A percentile compares a stretch with the other conserved stretches of the same genome.
phyloP scores from a whole-genome alignment of 1,139 yeast species.

The Trichomonascaceae sp. region DNA sequence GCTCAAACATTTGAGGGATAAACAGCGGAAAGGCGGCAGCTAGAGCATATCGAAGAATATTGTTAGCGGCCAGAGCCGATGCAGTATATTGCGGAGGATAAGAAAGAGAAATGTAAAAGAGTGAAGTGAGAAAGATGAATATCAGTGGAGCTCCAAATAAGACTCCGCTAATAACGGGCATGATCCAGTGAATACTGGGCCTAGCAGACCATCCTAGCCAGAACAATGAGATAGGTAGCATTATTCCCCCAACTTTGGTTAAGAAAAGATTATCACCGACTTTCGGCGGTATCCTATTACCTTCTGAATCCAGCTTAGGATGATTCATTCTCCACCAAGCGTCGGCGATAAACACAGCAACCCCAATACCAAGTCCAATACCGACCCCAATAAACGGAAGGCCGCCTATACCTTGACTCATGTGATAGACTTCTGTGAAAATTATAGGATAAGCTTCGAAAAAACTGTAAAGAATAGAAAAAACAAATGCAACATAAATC shows the following conservation, averaged over 20 bases:
- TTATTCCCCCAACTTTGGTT: constrained; percentile 31
- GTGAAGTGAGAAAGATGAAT: constrained; percentile 44
- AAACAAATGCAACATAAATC: constrained; percentile 47
- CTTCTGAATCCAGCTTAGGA: constrained; percentile 50
- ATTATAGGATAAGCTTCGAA: constrained; percentile 58
- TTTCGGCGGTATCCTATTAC: constrained; percentile 57
- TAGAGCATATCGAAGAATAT: constrained; percentile 43
- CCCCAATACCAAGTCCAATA: constrained; percentile 37
- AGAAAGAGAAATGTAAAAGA: constrained; percentile 61
- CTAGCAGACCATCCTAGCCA: constrained; percentile 51
- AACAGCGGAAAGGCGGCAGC: constrained; percentile 60
- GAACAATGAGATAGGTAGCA: constrained; percentile 45
- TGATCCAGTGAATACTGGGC: constrained; percentile 52
- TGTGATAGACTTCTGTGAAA: constrained; percentile 39
- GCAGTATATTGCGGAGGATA: constrained; percentile 66
- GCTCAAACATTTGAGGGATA: constrained; percentile 42
- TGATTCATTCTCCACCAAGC: constrained; percentile 39
- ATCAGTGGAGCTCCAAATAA: constrained; percentile 53
- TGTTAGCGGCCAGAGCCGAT: constrained; percentile 53
- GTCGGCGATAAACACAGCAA: constrained; percentile 15
- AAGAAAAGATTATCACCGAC: constrained; percentile 42
- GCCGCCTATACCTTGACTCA: constrained; percentile 46
- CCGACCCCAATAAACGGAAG: constrained; percentile 40
- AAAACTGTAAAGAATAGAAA: constrained; percentile 49
- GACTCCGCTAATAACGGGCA: constrained; percentile 50